Evolutionary conservation across 2,329 filamentous ascomycete genomes (phyloP), one percentile per base, ranked within the genome.

Genomic region (Phyllosticta capitalensis): DNA sequence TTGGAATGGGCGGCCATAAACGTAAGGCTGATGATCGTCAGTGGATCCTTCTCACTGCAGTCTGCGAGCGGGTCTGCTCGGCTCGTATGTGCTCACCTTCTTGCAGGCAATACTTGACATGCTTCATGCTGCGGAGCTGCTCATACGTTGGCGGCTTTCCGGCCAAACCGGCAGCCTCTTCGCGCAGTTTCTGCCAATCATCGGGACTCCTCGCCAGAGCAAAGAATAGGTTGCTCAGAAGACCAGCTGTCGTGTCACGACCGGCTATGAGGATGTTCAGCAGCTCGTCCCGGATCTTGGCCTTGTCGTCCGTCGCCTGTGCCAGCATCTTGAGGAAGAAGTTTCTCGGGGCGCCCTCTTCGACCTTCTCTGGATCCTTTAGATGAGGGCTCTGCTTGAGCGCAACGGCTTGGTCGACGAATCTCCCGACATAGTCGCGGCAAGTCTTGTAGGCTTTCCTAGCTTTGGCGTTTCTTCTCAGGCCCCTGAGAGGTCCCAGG

Each of bases 51-150:
- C 22, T 22, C 6, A n/a, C 49, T 9, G 19, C 9, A 22, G 49
- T 19, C 19, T 52, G 49, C 9, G 20, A 52, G 49, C 20, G 30
- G 38, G 14, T 45, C n/a, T 19, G 14, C 38, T 45, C 38, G 17
- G n/a, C 7, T 19, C 14, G 38, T 45, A 1, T 17, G 7, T n/a
- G 17, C 26, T 67, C 71, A 83, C 81, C 78, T 69, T 85, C 83
- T 62, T 84, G 84, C 56, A 86, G 64, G 10, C 82, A 77, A 68
- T 77, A 81, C 67, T 81, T 81, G 14, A 87, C 69, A 62, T 86
- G 86, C 61, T 77, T 81, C 69, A 86, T 73, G 17, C 77, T 74
- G 64, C 78, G 79, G 56, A 87, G 67, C 61, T 82, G 75, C 64
- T 85, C 81, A 72, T 82, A 86, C 0, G 74, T 76, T 1, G 83